Base-by-base conservation (phyloP, 164 flowering plant species). In the Magnolia kwangsiensis region DNA sequence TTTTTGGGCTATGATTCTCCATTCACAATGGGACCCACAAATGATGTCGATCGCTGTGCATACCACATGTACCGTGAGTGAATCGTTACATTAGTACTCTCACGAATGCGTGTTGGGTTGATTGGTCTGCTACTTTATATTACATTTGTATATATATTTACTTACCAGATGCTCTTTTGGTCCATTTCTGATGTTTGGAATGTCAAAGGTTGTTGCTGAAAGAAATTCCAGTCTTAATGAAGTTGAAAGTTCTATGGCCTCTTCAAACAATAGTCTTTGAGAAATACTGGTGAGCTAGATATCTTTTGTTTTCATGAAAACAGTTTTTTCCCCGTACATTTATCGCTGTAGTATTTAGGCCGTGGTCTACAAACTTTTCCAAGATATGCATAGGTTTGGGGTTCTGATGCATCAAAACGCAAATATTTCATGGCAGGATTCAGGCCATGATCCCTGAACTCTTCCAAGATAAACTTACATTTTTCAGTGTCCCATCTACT, bases 201-300 rank as follows among this genome's bases (percentile, higher is more conserved):
- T 91, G 91, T 91, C 96, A 19, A 94, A 94, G 83, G 72, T 81
- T 71, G 96, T 90, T 27, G 92, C 95, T 2, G 88, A 90, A 49
- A 90, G 87, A 80, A 85, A 66, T 69, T 71, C 91, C 24, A 84
- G 79, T 23, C n/a, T 81, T 9, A 75, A 85, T 66, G 92, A 74
- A 84, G 92, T 92, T 74, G 95, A 88, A 82, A 90, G 95, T 70
- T 71, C 83, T 69, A 81, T 94, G 24, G 80, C 94, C 97, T 14
- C 93, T 92, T 45, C 82, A 74, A 69, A 87, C 96, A 51, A 79
- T 82, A 8, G 76, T 79, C 8, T 67, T 79, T 8, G 72, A 83
- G 23, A 79, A 81, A 67, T 31, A 31, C 1, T 31, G 37, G 37
- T 31, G 37, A 31, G 37, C 37, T 31, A 31, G 37, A 31, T 31